phyloP scores from a whole-genome alignment of 1,284 basidiomycete species.

The Peniophora sp. region DNA sequence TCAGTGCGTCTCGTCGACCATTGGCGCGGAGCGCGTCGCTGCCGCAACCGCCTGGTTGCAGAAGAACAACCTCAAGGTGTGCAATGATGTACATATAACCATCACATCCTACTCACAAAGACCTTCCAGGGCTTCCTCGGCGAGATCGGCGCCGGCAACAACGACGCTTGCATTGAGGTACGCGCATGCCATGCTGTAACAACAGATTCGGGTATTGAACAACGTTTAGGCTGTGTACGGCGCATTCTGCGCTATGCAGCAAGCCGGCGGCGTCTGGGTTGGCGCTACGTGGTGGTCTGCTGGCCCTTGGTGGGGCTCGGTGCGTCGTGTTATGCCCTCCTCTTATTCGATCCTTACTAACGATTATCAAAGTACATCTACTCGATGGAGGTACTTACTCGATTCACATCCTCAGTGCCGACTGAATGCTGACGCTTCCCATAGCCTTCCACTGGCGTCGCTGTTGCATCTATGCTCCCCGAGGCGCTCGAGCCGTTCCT shows the following conservation, averaged over 20 bases:
- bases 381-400: constrained; percentile 40
- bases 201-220: too few relatives aligned
- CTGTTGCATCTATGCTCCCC: constrained; percentile 45
- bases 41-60: constrained; percentile 53
- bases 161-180: constrained; percentile 14
- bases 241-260: constrained; percentile 51
- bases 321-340: constrained; percentile 22
- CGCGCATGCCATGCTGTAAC: too few relatives aligned
- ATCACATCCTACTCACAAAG: too few relatives aligned
- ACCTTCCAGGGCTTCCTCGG: constrained; percentile 44
- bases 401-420: neutral
- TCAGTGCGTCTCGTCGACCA: constrained; percentile 53
- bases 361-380: constrained; percentile 40
- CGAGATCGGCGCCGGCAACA: constrained; percentile 55
- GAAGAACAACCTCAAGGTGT: constrained; percentile 42
- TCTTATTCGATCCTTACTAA: constrained; percentile 1
- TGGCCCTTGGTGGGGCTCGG: constrained; percentile 53
- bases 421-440: constrained; percentile 53
- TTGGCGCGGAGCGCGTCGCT: constrained; percentile 48
- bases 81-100: too few relatives aligned
- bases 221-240: constrained; percentile 44
- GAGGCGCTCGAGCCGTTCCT: constrained; percentile 50
- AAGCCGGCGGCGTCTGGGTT: constrained; percentile 46
- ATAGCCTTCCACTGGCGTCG: constrained; percentile 49
- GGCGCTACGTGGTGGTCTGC: constrained; percentile 52